Conservation (phyloP, 192 early-diverging fungal genomes). For the Rhizophagus prolifer region DNA sequence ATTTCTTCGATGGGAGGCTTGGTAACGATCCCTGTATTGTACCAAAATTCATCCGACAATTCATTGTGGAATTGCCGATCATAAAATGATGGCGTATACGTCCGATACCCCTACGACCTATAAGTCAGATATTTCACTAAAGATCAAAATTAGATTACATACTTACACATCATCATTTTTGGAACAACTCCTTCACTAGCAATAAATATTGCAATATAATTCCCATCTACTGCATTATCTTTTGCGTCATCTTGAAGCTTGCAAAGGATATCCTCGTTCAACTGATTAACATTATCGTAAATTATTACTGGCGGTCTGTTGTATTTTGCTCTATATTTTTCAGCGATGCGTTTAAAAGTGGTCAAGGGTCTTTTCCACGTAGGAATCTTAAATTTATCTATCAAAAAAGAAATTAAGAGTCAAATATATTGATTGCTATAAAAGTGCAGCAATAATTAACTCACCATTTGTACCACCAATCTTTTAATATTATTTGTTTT, state of each 20-base stretch:
- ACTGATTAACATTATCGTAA: not conserved
- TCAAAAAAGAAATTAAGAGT: too few relatives aligned
- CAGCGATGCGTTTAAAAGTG: constrained; percentile 6
- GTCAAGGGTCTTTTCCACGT: not conserved
- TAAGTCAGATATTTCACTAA: not conserved
- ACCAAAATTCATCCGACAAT: too few relatives aligned
- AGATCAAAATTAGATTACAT: not conserved
- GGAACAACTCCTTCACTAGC: constrained; percentile 19
- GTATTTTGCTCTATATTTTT: not conserved
- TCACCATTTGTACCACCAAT: too few relatives aligned
- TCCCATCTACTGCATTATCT: not conserved
- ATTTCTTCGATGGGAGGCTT: too few relatives aligned
- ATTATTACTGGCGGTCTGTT: constrained; percentile 25
- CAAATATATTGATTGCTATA: not conserved
- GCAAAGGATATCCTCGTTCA: constrained; percentile 6
- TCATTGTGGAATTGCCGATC: too few relatives aligned
- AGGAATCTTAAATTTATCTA: not conserved
- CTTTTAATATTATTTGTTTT: too few relatives aligned
- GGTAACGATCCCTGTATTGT: too few relatives aligned
- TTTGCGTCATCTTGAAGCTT: constrained; percentile 31
- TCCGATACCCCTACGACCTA: too few relatives aligned
- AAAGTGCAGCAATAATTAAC: too few relatives aligned
- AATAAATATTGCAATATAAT: constrained; percentile 18
- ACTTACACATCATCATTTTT: constrained; percentile 21
- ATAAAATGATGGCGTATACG: too few relatives aligned